Conservation (phyloP, 2,329 filamentous ascomycete genomes). For the Fusarium papillatum region DNA sequence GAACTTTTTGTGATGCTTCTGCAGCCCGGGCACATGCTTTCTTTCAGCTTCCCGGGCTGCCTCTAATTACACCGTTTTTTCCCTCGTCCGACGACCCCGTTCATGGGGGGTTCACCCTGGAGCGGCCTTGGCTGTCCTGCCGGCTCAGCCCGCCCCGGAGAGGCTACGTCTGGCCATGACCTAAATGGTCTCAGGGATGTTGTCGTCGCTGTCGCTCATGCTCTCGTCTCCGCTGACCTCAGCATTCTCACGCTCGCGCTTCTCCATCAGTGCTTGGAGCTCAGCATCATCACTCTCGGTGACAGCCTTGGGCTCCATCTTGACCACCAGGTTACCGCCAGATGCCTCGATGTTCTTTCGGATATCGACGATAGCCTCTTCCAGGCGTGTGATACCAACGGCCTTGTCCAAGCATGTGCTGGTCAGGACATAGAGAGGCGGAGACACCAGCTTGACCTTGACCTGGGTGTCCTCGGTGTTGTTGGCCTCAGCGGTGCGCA, state of each 20-base stretch:
- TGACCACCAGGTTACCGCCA: slow-evolving; percentile 86
- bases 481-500: slow-evolving; percentile 90
- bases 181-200: slow-evolving; percentile 62
- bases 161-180: slow-evolving; percentile 30
- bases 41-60: slow-evolving; percentile 37
- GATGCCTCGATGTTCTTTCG: slow-evolving; percentile 82
- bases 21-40: slow-evolving; percentile 34
- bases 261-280: slow-evolving; percentile 98
- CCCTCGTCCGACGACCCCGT: slow-evolving; percentile 39
- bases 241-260: slow-evolving; percentile 97
- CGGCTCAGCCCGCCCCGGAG: slow-evolving; percentile 29
- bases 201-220: slow-evolving; percentile 94
- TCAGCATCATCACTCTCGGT: slow-evolving; percentile 99
- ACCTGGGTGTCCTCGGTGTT: slow-evolving; percentile 95
- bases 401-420: slow-evolving; percentile 96
- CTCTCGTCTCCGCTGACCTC: slow-evolving; percentile 99
- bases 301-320: slow-evolving; percentile 99
- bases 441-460: slow-evolving; percentile 98
- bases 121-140: slow-evolving; percentile 33
- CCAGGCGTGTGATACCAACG: slow-evolving; percentile 85
- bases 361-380: slow-evolving; percentile 92
- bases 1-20: slow-evolving; percentile 47
- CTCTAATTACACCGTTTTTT: slow-evolving; percentile 45
- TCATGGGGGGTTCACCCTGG: slow-evolving; percentile 22
- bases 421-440: slow-evolving; percentile 95